These are phyloP conservation scores for Oryza australiensis DNA, from an alignment of 176 grass and related monocot genomes.

Conservation along the genomic window DNA sequence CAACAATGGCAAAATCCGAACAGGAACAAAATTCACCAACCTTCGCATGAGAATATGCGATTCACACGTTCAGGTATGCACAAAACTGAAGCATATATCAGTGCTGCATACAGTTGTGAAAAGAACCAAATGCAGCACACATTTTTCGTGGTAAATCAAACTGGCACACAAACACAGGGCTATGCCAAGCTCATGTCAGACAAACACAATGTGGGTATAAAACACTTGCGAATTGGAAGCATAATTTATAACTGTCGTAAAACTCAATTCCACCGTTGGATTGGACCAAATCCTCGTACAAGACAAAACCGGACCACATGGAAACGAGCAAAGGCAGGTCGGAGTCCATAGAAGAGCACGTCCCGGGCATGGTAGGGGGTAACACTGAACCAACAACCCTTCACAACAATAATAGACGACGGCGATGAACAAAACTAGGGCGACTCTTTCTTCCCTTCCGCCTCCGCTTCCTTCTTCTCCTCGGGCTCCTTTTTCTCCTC, in stretches of 20 bases:
- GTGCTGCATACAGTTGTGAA: too few relatives aligned
- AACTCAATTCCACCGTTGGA: conserved; percentile 34
- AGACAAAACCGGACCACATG: conserved; percentile 36
- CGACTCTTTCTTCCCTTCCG: conserved; percentile 50
- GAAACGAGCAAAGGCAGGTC: conserved; percentile 21
- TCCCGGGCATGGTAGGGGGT: conserved; percentile 25
- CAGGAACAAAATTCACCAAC: not conserved
- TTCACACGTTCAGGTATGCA: not conserved
- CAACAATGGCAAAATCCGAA: not conserved
- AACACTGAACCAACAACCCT: conserved; percentile 39
- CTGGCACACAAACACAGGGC: not conserved
- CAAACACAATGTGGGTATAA: not conserved
- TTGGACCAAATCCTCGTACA: conserved; percentile 26
- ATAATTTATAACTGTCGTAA: conserved; percentile 9
- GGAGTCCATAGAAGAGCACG: conserved; percentile 26
- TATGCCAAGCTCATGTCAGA: not conserved
- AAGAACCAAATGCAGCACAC: not conserved
- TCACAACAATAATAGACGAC: conserved; percentile 28
- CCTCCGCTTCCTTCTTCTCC: conserved; percentile 40
- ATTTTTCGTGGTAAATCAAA: not conserved
- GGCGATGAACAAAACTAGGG: conserved; percentile 30
- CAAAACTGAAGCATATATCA: not conserved
- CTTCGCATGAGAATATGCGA: not conserved
- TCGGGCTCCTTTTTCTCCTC: conserved; percentile 53
- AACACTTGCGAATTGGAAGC: not conserved